Evolutionary conservation across 208 protist genomes (phyloP), one percentile per base, ranked within the genome.

Genomic region (Wallacemonas collosoma): DNA sequence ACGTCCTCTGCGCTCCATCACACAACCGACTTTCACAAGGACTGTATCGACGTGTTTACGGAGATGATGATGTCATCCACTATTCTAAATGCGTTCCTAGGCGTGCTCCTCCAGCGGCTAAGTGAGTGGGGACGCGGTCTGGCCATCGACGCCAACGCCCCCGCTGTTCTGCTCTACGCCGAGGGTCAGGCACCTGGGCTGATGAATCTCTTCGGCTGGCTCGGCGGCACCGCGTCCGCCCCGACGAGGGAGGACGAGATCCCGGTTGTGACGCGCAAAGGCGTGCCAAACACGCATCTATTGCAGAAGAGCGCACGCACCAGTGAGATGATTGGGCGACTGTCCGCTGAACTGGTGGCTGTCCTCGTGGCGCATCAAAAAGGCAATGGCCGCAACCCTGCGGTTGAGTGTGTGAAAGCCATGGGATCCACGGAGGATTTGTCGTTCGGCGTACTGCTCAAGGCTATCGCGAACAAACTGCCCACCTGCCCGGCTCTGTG

Each of bases 1-100:
- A 91, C 73, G 40, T 90, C 88, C 26, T 85, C 88, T 48, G 83
- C 88, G 17, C 79, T 96, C 58, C 88, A 94, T 56, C 91, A 96
- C 80, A 75, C 60, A 58, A 89, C 81, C 8, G 66, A 71, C 14
- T 83, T 85, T 17, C 53, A 75, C 36, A 78, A 91, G 65, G 72
- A 69, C 11, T 51, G 68, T n/a, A 86, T 90, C 56, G 91, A 96
- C 70, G 53, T 91, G 17, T 96, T 94, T 65, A 92, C 84, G 55
- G 87, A 93, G 64, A 76, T 89, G 57, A 88, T 94, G 17, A 75
- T 96, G 75, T 75, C 76, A 3, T 90, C 71, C 17, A 66, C 75
- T 2, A 50, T 68, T 12, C 77, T 96, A 11, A 3, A 58, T 2
- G 26, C 65, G 6, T 82, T 90, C 56, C 40, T 96, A 9, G 38